These are phyloP conservation scores for Eucalyptus melliodora DNA, from an alignment of 345 rosid species.

Conservation along the genomic window DNA sequence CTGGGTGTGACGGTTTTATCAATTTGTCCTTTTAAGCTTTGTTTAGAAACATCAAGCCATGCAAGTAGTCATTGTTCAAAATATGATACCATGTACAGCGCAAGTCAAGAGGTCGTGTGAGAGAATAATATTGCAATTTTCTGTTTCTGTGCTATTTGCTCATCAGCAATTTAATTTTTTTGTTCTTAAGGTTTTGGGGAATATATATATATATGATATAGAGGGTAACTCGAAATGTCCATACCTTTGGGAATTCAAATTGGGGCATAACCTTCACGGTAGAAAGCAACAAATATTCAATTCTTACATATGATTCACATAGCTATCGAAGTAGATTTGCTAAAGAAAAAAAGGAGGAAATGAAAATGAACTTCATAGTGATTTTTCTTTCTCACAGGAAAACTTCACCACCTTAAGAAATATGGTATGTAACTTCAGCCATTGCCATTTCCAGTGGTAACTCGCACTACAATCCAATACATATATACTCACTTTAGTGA, in stretches of 20 bases:
- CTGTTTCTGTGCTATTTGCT: background rate
- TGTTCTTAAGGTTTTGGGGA: no score
- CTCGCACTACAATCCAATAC: background rate
- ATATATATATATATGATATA: background rate
- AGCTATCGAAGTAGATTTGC: background rate
- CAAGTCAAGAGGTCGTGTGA: background rate
- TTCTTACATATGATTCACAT: no score
- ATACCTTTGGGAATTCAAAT: background rate
- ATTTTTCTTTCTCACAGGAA: background rate
- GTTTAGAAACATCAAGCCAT: background rate
- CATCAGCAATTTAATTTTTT: no score
- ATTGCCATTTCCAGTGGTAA: no score
- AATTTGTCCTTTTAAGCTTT: background rate
- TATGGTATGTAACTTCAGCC: background rate
- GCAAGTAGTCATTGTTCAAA: background rate
- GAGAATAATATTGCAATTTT: background rate
- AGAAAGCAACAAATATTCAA: background rate
- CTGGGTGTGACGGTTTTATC: background rate
- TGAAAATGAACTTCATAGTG: background rate
- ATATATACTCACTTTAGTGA: background rate
- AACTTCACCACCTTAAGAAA: background rate
- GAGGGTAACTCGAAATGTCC: background rate
- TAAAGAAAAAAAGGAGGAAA: background rate
- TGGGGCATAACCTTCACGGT: background rate
- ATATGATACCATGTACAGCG: background rate